A percentile compares a stretch with the other conserved stretches of the same genome.
These are phyloP conservation scores for Aspergillus jensenii DNA, from an alignment of 2,329 filamentous ascomycete species.

Conservation along the genomic window DNA sequence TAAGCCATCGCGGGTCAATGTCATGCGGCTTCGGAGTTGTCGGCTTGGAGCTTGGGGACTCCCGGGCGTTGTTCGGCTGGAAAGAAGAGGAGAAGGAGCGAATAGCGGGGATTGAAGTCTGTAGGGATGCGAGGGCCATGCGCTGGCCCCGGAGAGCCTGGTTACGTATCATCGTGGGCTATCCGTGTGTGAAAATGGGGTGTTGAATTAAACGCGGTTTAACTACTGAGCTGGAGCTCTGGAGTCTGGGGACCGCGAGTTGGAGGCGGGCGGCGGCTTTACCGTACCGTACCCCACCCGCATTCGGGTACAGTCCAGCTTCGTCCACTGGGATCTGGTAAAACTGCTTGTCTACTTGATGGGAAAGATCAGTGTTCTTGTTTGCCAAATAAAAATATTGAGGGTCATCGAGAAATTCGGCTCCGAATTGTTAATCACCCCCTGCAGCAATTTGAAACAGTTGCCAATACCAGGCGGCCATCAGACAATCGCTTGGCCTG, in stretches of 20 bases:
- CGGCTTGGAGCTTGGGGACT: conserved; percentile 12
- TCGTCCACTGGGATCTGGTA: neutral
- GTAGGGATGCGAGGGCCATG: conserved; percentile 15
- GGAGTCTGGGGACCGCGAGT: conserved; percentile 2
- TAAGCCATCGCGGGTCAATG: conserved; percentile 65
- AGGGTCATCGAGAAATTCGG: neutral
- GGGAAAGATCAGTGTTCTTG: neutral
- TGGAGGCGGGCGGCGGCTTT: neutral
- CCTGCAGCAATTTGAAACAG: neutral
- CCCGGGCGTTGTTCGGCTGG: conserved; percentile 12
- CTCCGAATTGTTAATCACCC: neutral
- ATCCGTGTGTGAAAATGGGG: neutral
- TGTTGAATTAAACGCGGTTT: neutral
- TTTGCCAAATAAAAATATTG: neutral
- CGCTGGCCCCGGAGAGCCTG: conserved; percentile 19
- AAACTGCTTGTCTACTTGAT: neutral
- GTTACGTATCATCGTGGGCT: conserved; percentile 23
- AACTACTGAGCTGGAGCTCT: conserved; percentile 1
- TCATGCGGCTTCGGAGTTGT: conserved; percentile 24
- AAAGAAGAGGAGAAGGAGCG: conserved; percentile 25
- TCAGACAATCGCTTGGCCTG: neutral
- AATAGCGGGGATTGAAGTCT: conserved; percentile 1
- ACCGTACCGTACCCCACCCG: neutral
- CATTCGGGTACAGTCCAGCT: neutral
- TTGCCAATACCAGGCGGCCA: neutral